phyloP scores from a whole-genome alignment of 106 monocot species.

The Hemerocallis citrina region DNA sequence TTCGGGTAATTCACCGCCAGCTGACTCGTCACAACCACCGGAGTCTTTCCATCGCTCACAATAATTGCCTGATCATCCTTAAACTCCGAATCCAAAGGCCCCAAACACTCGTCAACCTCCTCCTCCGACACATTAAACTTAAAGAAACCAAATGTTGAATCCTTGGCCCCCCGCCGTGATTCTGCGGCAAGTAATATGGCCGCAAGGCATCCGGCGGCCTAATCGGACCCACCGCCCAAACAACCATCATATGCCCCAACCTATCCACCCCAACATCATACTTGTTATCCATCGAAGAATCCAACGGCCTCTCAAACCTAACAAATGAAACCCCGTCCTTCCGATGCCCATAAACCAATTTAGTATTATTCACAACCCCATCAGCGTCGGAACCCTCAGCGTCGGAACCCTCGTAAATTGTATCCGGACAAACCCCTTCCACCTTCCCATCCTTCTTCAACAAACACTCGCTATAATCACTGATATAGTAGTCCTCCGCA shows the following conservation, averaged over 20 bases:
- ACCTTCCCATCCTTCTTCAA: conserved; percentile 63
- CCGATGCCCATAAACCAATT: conserved; percentile 71
- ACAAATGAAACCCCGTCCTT: conserved; percentile 80
- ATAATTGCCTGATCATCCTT: conserved; percentile 91
- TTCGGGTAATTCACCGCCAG: conserved; percentile 84
- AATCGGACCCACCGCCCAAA: conserved; percentile 80
- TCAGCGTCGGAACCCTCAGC: too few relatives aligned
- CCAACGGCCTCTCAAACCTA: conserved; percentile 42
- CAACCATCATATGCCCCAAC: conserved; percentile 51
- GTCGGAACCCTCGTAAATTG: conserved; percentile 59
- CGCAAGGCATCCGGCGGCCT: conserved; percentile 63
- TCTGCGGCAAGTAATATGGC: conserved; percentile 79
- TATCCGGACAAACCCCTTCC: conserved; percentile 82
- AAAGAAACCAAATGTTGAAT: conserved; percentile 46
- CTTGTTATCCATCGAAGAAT: conserved; percentile 53
- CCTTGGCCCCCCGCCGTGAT: conserved; percentile 52
- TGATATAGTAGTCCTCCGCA: conserved; percentile 87
- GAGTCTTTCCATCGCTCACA: conserved; percentile 64
- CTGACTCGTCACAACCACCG: conserved; percentile 54
- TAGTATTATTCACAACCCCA: conserved; percentile 69
- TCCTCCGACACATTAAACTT: conserved; percentile 63
- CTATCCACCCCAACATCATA: conserved; percentile 63
- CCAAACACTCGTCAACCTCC: conserved; percentile 46
- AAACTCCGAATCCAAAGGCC: conserved; percentile 76
- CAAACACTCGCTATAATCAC: conserved; percentile 61